Evolutionary conservation across 495 filamentous ascomycete species (phyloP), one percentile per base, ranked within the genome.

Genomic region (Amniculicola lignicola): DNA sequence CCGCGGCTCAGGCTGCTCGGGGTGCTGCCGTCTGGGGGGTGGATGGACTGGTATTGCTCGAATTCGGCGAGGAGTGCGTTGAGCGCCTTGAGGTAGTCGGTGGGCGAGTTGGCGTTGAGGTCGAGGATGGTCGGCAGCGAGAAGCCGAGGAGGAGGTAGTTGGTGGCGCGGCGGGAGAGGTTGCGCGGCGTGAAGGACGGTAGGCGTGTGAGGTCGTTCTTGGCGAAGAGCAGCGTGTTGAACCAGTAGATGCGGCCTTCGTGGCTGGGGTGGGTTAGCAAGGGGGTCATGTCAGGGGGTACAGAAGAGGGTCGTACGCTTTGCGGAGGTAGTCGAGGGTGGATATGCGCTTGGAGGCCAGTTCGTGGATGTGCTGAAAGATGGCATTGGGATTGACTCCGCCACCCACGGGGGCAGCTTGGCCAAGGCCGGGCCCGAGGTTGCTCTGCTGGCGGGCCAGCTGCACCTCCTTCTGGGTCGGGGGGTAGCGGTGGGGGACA

Each of bases 191-290:
- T 86, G 63, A 95, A 90, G 69, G 90, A 95, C 24, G 94, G 85
- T 69, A 95, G 82, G 56, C 82, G 85, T 25, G 79, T 71, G 25
- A 97, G 77, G 68, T 96, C 89, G 21, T 81, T 69, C 59, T 89
- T 89, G 55, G 88, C 85, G 70, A 95, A 96, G 68, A 93, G 84
- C 38, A 96, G 79, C 0, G 93, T 94, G 72, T 96, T 96, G 71
- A 96, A 96, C 90, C 92, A 97, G 74, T 95, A 96, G 19, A 95
- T 83, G 45, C 86, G 85, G 42, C 94, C 92, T 73, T 95, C 89
- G 61, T 96, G 88, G 19, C 90, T 95, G 63, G 29, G 29, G 25
- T 15, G 19, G 27, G 24, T 61, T 44, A 55, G 57, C 25, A n/a
- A 9, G n/a, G 1, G 4, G 23, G 6, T 42, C 4, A 16, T 24